phyloP scores from a whole-genome alignment of 352 stramenopile genomes.

The Phytophthora melonis region DNA sequence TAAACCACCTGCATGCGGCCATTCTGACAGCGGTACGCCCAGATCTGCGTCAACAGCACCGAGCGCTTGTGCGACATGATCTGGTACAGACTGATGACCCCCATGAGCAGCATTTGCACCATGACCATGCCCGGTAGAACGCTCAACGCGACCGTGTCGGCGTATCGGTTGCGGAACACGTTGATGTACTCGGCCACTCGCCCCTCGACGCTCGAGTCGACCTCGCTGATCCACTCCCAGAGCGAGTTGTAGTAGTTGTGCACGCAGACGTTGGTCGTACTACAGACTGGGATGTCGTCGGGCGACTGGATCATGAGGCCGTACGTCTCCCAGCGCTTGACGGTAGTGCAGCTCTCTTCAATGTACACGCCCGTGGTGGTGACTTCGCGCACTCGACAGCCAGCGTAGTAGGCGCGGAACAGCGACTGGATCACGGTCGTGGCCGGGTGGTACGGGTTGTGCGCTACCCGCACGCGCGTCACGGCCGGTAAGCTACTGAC shows the following conservation, averaged over 20 bases:
- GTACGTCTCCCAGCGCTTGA: constrained; percentile 2
- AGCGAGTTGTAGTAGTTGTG: constrained; percentile 2
- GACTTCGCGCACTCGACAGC: neutral
- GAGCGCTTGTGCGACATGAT: constrained; percentile 43
- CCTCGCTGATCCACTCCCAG: constrained; percentile 17
- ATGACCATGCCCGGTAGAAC: constrained; percentile 37
- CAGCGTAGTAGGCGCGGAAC: constrained; percentile 5
- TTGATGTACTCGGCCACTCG: constrained; percentile 7
- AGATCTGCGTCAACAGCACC: constrained; percentile 42
- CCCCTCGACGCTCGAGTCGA: neutral
- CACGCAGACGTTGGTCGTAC: neutral
- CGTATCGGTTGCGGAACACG: constrained; percentile 19
- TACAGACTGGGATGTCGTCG: neutral
- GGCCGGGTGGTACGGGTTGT: constrained; percentile 18
- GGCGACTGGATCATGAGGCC: neutral
- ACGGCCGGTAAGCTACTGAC: constrained; percentile 21
- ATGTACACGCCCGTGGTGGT: neutral
- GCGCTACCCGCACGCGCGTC: constrained; percentile 11
- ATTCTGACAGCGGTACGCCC: constrained; percentile 44
- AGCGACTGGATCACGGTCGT: constrained; percentile 20
- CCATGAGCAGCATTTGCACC: constrained; percentile 43
- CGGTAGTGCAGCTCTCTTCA: neutral
- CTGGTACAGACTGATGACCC: constrained; percentile 39
- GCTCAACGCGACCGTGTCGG: constrained; percentile 29
- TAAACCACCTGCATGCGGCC: constrained; percentile 37